Evolutionary conservation across 345 rosid species (phyloP).

Genomic region (Populus simonii): DNA sequence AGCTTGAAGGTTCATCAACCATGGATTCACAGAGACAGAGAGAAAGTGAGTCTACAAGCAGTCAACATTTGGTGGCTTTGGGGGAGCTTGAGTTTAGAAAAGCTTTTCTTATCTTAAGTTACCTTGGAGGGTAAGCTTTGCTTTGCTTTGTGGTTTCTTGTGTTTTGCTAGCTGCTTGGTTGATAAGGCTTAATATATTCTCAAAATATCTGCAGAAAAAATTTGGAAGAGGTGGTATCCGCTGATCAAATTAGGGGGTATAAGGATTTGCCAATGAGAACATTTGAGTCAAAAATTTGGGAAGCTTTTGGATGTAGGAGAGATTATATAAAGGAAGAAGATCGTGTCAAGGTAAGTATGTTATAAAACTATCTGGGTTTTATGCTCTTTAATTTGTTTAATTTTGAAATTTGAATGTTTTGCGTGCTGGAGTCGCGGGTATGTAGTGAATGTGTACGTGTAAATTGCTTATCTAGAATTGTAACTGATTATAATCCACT

Average conservation of each 20-base stretch:
- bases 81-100: constrained; percentile 63
- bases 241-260: constrained; percentile 38
- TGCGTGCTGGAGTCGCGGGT: neutral
- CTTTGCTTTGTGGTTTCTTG: constrained; percentile 1
- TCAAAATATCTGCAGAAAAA: constrained; percentile 21
- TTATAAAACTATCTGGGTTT: neutral
- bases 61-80: constrained; percentile 44
- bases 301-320: constrained; percentile 10
- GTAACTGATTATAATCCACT: neutral
- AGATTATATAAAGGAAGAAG: constrained; percentile 13
- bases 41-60: neutral
- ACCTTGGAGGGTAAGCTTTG: constrained; percentile 55
- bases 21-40: no score
- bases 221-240: constrained; percentile 28
- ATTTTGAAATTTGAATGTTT: no score
- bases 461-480: neutral
- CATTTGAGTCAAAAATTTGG: constrained; percentile 56
- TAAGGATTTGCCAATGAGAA: constrained; percentile 44
- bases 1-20: no score
- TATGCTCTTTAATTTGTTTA: neutral
- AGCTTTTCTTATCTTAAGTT: constrained; percentile 57
- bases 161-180: neutral
- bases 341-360: constrained; percentile 35
- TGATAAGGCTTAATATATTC: neutral
- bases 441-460: neutral